Evolutionary conservation across 208 protist genomes (phyloP), one percentile per base, ranked within the genome.

Genomic region (Acanthamoeba rhysodes): DNA sequence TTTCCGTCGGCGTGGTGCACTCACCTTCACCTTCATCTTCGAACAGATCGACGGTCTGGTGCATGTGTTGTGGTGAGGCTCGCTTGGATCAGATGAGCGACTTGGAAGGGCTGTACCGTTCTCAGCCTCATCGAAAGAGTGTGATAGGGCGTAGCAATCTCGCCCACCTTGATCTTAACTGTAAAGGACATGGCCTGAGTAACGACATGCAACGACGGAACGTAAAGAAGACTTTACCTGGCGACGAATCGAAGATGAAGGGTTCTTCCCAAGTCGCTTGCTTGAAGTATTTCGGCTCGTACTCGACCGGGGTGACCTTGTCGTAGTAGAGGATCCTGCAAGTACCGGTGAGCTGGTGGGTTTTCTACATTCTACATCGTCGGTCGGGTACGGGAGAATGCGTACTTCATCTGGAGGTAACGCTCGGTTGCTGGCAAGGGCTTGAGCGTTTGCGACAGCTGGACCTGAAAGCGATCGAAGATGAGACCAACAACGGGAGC

Each of bases 241-340:
- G 85, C 7, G 85, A 92, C 16, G 85, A 92, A 29, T 92, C 85
- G 29, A 92, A 92, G 20, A 32, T 6, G 45, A 92, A 92, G 85
- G 85, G 85, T 24, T 64, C 85, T 72, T 92, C 85, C 85, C 85
- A 92, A 45, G 85, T 92, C 2, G 85, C 85, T n/a, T 66, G 64
- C 85, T 92, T 92, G 59, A 92, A 92, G 57, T 92, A 92, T 41
- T 92, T 92, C 37, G 85, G 85, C 64, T 92, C 85, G 37, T 92
- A 92, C 2, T 92, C 85, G 10, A 20, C 55, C 20, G 85, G 85
- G 50, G 85, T 92, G 14, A 92, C 41, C 59, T 92, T 92, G 37
- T 92, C 85, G 64, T 92, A 92, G 57, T 92, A 92, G 20, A 92
- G 57, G 3, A 92, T 22, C 27, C 85, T 92, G 32, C 29, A 12